Evolutionary conservation across 805 yeast genomes (phyloP).

Genomic region (Nakazawaea wyomingensis): DNA sequence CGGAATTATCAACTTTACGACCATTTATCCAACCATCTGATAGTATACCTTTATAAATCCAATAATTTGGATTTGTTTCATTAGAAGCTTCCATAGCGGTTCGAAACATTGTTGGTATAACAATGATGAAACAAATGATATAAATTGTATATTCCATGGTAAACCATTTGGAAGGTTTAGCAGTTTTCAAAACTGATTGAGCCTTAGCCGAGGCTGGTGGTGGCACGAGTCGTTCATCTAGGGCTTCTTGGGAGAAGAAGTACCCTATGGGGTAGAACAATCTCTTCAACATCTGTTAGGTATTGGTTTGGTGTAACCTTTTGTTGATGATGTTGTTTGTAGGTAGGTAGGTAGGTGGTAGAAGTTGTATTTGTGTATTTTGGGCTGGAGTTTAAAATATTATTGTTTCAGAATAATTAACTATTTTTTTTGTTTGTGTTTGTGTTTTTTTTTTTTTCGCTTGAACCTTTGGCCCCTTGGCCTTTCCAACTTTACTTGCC

Average conservation of each 20-base stretch:
- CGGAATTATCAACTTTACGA: conserved; percentile 88
- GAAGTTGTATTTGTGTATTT: too few species aligned
- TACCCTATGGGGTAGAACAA: conserved; percentile 11
- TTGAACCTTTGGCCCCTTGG: too few species aligned
- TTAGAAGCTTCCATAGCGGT: conserved; percentile 80
- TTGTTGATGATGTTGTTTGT: background rate
- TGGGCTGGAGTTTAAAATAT: too few species aligned
- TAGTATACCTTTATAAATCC: conserved; percentile 52
- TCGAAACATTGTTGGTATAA: conserved; percentile 77
- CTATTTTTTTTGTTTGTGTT: too few species aligned
- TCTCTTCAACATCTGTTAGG: background rate
- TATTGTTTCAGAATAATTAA: too few species aligned
- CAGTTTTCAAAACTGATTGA: conserved; percentile 26
- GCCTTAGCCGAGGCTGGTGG: conserved; percentile 29
- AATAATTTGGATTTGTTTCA: conserved; percentile 69
- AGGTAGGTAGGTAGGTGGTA: too few species aligned
- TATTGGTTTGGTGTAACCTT: background rate
- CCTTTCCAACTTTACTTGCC: too few species aligned
- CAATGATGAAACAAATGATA: conserved; percentile 52
- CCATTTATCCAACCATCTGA: conserved; percentile 89
- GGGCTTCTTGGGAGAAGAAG: conserved; percentile 46
- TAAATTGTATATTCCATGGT: conserved; percentile 75
- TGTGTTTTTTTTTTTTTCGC: too few species aligned
- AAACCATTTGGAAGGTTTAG: conserved; percentile 56
- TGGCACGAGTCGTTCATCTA: conserved; percentile 46